Evolutionary conservation across 306 rosid species (phyloP).

Genomic region (Canavalia gladiata): DNA sequence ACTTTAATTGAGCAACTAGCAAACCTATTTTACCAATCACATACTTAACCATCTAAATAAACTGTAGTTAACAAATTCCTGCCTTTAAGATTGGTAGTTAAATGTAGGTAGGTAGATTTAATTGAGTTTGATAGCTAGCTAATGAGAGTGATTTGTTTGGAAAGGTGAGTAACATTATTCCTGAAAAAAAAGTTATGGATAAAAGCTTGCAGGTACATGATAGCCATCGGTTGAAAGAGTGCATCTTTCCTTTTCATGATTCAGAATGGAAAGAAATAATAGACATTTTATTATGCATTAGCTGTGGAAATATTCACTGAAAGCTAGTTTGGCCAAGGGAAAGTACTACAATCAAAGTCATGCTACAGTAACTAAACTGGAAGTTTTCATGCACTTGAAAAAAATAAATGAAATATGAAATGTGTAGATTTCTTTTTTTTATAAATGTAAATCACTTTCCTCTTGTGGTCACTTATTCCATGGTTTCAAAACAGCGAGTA

Average conservation of each 20-base stretch:
- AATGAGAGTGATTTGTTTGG: conserved; percentile 32
- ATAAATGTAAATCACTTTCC: conserved; percentile 31
- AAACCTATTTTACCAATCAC: conserved; percentile 20
- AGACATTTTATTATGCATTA: conserved; percentile 31
- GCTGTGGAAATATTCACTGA: conserved; percentile 17
- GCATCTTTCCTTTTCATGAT: conserved; percentile 8
- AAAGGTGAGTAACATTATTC: conserved; percentile 3
- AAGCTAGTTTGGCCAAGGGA: conserved; percentile 13
- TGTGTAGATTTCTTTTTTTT: neutral
- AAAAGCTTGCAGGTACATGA: neutral
- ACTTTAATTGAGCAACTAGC: neutral
- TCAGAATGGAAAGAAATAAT: neutral
- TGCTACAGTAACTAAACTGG: neutral
- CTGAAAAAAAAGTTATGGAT: neutral
- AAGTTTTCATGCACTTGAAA: neutral
- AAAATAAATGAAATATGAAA: neutral
- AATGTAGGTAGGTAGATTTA: conserved; percentile 17
- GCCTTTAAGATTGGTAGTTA: conserved; percentile 7
- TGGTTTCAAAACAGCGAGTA: conserved; percentile 72
- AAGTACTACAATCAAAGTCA: conserved; percentile 4
- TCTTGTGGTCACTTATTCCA: conserved; percentile 69
- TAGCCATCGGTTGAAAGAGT: conserved; percentile 20
- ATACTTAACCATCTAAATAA: conserved; percentile 11
- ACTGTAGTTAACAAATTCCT: neutral
- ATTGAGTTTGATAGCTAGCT: conserved; percentile 4